phyloP scores from a whole-genome alignment of 352 stramenopile species.

The Pythium phragmitis region DNA sequence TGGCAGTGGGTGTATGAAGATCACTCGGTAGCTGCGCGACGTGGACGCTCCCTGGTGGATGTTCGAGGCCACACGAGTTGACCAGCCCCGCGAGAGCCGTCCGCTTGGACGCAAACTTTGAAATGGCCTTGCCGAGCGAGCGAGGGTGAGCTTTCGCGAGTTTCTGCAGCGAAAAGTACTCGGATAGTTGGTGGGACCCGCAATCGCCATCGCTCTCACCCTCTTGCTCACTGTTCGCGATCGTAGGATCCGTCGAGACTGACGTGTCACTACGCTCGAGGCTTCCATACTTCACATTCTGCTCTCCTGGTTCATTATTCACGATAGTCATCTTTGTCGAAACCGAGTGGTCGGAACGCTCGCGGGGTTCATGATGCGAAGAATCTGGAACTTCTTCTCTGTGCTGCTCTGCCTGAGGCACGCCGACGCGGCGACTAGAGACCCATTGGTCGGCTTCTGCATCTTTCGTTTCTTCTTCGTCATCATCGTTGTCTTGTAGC shows the following conservation, averaged over 20 bases:
- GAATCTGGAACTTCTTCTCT: not conserved
- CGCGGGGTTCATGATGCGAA: not conserved
- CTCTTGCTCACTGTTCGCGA: not conserved
- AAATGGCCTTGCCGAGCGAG: not conserved
- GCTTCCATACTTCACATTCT: too few relatives aligned
- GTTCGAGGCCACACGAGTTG: not conserved
- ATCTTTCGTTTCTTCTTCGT: not conserved
- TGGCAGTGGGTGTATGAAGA: slow-evolving; percentile 2
- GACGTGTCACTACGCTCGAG: too few relatives aligned
- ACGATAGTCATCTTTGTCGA: too few relatives aligned
- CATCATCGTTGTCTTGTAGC: not conserved
- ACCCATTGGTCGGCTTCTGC: slow-evolving; percentile 13
- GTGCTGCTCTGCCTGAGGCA: not conserved
- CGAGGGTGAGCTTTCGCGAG: slow-evolving; percentile 4
- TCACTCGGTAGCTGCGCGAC: slow-evolving; percentile 12
- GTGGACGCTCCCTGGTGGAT: not conserved
- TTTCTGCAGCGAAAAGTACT: slow-evolving; percentile 25
- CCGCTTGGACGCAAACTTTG: slow-evolving; percentile 11
- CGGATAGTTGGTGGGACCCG: slow-evolving; percentile 16
- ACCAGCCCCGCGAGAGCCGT: not conserved
- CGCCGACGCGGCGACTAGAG: slow-evolving; percentile 21
- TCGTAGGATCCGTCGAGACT: not conserved
- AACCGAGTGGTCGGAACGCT: too few relatives aligned
- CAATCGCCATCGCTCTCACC: not conserved
- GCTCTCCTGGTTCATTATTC: not conserved